Evolutionary conservation across 805 yeast species (phyloP), one percentile per base, ranked within the genome.

Genomic region (Nakazawaea molendinolei): DNA sequence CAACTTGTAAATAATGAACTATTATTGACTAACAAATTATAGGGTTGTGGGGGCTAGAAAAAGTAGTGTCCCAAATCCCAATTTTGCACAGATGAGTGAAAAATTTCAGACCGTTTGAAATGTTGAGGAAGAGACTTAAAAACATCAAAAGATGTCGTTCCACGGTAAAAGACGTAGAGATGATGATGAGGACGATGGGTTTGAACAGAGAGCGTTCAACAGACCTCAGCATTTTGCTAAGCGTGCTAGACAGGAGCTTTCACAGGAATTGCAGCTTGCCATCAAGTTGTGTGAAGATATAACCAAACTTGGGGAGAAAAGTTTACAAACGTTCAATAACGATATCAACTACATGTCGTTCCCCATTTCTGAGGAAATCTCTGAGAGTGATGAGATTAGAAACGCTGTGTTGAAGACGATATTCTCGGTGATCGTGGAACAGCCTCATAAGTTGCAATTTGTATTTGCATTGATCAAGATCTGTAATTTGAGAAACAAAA

Each of bases 361-460:
- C 36, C 83, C 85, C 1, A 76, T 81, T 28, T 74, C 72, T 27
- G 74, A 73, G 23, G 84, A 78, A 47, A 74, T 77, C 49, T 84
- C 74, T 44, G 69, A 66, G 43, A 79, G 79, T 38, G 78, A 73
- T 41, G 67, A 67, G 34, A 72, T 80, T 43, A 66, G 85, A 41
- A 60, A 59, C 23, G 74, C 80, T 3, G 61, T 85, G 15, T 58
- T 85, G 41, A 66, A 69, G 33, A 82, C 85, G 2, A 51, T 87
- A 18, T 69, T 71, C 37, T 85, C 95, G 2, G 71, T 84, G 29
- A 67, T 81, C 8, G 59, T 73, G 20, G 97, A 92, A 56, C 96
- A 90, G 56, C 97, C 99, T 0, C 95, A 89, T 44, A 92, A 89
- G 54, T 72, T 81, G 41, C 75, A 79, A 10, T 71, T 79, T n/a